phyloP scores from a whole-genome alignment of 768 basidiomycete genomes.

The Rhizopogon sp. region DNA sequence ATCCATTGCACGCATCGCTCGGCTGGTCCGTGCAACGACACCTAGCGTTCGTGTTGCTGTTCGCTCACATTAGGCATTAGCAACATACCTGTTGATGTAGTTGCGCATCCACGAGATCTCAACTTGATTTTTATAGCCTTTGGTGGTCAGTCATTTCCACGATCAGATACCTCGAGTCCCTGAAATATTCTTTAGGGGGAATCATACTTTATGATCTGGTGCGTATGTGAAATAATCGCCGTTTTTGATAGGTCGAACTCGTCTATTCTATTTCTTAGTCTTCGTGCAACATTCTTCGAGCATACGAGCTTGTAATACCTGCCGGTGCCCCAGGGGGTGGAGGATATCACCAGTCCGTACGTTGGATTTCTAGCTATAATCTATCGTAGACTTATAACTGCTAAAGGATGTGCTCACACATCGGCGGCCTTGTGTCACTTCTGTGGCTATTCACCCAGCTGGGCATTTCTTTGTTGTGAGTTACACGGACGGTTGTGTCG shows the following conservation, averaged over 20 bases:
- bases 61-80: constrained; percentile 24
- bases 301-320: constrained; percentile 65
- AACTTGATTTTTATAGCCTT: constrained; percentile 73
- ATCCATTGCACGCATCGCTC: neutral
- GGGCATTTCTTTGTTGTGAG: constrained; percentile 77
- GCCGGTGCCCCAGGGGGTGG: constrained; percentile 81
- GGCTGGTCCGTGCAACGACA: neutral
- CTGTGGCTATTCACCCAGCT: constrained; percentile 67
- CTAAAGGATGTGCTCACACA: constrained; percentile 63
- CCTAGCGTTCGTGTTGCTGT: neutral
- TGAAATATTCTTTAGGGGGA: constrained; percentile 41
- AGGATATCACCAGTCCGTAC: constrained; percentile 53
- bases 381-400: neutral
- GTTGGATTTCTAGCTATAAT: neutral
- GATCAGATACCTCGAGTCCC: constrained; percentile 1
- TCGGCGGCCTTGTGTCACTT: constrained; percentile 65
- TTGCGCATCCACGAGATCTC: constrained; percentile 68
- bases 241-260: neutral
- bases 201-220: constrained; percentile 58
- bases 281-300: constrained; percentile 48
- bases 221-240: neutral
- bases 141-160: constrained; percentile 42
- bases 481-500: constrained; percentile 75
- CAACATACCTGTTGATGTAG: constrained; percentile 51
- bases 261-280: constrained; percentile 21